These are phyloP conservation scores for Acer campestre DNA, from an alignment of 345 rosid species.

Conservation along the genomic window DNA sequence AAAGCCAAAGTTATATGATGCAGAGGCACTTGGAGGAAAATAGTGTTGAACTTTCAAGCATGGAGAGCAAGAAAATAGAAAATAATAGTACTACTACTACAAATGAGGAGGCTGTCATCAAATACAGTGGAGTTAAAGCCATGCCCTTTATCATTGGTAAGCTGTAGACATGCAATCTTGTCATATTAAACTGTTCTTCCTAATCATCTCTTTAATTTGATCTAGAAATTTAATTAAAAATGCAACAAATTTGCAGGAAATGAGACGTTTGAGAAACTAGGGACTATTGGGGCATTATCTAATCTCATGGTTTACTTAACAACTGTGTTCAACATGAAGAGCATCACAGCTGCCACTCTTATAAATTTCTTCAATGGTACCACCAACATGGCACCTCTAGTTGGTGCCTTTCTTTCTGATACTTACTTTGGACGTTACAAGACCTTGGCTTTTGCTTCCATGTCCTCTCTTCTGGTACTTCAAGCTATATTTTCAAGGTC, in stretches of 20 bases:
- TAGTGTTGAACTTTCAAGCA: constrained; percentile 1
- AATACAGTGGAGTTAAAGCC: constrained; percentile 5
- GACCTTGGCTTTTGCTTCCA: constrained; percentile 35
- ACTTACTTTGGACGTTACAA: constrained; percentile 38
- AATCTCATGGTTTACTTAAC: constrained; percentile 42
- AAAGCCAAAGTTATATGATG: neutral
- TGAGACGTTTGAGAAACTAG: constrained; percentile 49
- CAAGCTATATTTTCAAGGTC: neutral
- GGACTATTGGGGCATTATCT: constrained; percentile 34
- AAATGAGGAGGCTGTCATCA: constrained; percentile 1
- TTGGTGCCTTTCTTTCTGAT: constrained; percentile 46
- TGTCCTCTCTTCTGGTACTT: constrained; percentile 31
- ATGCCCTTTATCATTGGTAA: constrained; percentile 22
- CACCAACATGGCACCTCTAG: constrained; percentile 33
- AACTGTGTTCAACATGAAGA: constrained; percentile 43
- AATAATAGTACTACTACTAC: neutral
- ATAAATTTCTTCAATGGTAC: constrained; percentile 37
- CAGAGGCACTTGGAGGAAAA: neutral
- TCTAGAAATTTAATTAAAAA: neutral
- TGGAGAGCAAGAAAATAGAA: neutral
- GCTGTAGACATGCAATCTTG: neutral
- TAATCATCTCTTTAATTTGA: neutral
- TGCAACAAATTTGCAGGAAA: constrained; percentile 32
- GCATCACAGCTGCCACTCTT: constrained; percentile 32
- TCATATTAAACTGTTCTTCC: neutral